phyloP scores from a whole-genome alignment of 768 basidiomycete genomes.

The Tricholoma sp. region DNA sequence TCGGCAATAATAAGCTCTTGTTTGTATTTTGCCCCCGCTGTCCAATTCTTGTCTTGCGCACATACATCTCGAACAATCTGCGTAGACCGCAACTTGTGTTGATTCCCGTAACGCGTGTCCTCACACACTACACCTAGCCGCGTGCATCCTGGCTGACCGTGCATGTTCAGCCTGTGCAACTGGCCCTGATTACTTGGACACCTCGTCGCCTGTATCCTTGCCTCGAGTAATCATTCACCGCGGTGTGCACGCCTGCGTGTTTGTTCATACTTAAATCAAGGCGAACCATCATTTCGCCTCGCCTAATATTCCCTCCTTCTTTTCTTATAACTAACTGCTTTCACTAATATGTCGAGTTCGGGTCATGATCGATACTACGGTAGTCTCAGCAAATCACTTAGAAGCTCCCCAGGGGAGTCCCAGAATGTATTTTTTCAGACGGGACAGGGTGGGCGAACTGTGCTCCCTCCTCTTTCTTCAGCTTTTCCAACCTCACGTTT shows the following conservation, averaged over 20 bases:
- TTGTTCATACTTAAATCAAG: conserved; percentile 41
- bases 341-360: conserved; percentile 65
- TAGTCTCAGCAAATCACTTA: conserved; percentile 59
- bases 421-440: conserved; percentile 64
- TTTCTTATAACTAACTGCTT: conserved; percentile 54
- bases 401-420: conserved; percentile 64
- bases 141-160: conserved; percentile 37
- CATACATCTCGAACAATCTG: conserved; percentile 18
- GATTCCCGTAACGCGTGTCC: conserved; percentile 29
- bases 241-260: conserved; percentile 20
- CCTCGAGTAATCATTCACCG: conserved; percentile 18
- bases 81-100: conserved; percentile 14
- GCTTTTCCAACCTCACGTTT: conserved; percentile 85
- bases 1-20: conserved; percentile 37
- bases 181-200: conserved; percentile 37
- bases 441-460: conserved; percentile 86
- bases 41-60: conserved; percentile 10
- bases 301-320: conserved; percentile 50
- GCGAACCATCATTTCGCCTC: conserved; percentile 42
- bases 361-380: conserved; percentile 69
- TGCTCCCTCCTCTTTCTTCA: conserved; percentile 81
- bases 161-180: conserved; percentile 45
- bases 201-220: conserved; percentile 30
- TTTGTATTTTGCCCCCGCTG: conserved; percentile 24
- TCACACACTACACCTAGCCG: conserved; percentile 39